Percentiles rank a stretch among this genome's conserved stretches.
phyloP scores from a whole-genome alignment of 257 asterid species.

The Petrea volubilis region DNA sequence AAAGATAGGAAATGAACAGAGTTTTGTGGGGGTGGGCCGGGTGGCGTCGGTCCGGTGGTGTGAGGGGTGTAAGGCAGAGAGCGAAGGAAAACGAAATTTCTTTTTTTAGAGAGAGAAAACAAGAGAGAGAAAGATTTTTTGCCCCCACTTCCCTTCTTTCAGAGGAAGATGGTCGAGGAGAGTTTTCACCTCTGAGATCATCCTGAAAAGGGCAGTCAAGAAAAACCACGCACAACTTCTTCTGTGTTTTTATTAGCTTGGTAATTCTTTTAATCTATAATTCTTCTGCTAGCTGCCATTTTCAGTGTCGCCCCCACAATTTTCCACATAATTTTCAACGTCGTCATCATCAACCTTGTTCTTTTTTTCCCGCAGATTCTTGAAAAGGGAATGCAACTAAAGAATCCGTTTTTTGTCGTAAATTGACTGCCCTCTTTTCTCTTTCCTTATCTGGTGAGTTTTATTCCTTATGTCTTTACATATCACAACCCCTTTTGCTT shows the following conservation, averaged over 20 bases:
- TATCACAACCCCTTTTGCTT: slow-evolving; percentile 28
- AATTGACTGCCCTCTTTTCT: slow-evolving; percentile 37
- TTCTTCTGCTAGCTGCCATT: slow-evolving; percentile 27
- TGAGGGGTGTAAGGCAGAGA: slow-evolving; percentile 21
- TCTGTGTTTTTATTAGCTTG: background rate
- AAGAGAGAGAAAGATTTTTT: slow-evolving; percentile 39
- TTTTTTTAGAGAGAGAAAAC: slow-evolving; percentile 42
- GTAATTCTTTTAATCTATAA: slow-evolving; percentile 10
- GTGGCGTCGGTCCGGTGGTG: background rate
- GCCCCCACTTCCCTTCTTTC: slow-evolving; percentile 59
- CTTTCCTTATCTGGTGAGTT: slow-evolving; percentile 42
- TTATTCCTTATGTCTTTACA: slow-evolving; percentile 26
- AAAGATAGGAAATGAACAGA: background rate
- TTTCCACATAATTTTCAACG: background rate
- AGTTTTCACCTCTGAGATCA: slow-evolving; percentile 89
- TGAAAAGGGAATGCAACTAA: background rate
- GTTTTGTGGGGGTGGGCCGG: slow-evolving; percentile 8
- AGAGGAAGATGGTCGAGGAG: slow-evolving; percentile 91
- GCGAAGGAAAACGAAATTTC: slow-evolving; percentile 26
- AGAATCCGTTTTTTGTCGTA: slow-evolving; percentile 15
- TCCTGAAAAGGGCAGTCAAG: slow-evolving; percentile 69
- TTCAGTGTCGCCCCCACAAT: slow-evolving; percentile 23
- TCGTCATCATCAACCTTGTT: slow-evolving; percentile 28
- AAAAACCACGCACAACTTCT: slow-evolving; percentile 26
- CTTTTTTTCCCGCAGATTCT: background rate